These are phyloP conservation scores for Xerocomus amazonicus DNA, from an alignment of 1,284 basidiomycete species.

Conservation along the genomic window DNA sequence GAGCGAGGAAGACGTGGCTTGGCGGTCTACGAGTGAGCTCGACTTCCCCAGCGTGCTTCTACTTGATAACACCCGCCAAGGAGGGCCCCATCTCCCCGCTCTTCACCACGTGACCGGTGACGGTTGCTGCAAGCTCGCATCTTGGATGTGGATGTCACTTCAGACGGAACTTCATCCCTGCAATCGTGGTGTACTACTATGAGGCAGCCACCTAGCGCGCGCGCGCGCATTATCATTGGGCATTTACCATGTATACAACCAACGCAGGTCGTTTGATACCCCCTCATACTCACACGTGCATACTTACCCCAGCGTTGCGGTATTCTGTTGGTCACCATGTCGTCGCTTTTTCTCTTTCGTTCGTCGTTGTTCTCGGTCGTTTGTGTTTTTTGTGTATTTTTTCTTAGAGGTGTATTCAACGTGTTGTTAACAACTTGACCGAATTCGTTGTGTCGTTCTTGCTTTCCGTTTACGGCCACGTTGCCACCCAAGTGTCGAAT, in stretches of 20 bases:
- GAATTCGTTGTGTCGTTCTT: neutral
- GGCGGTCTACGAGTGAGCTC: slow-evolving; percentile 24
- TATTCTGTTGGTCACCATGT: slow-evolving; percentile 8
- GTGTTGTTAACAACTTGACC: neutral
- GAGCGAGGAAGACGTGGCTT: slow-evolving; percentile 29
- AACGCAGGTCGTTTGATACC: slow-evolving; percentile 35
- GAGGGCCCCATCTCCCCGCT: slow-evolving; percentile 21
- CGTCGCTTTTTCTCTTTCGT: slow-evolving; percentile 6
- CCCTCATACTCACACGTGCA: slow-evolving; percentile 14
- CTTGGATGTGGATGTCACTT: too few species aligned
- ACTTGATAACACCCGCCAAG: slow-evolving; percentile 15
- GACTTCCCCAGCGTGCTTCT: slow-evolving; percentile 2
- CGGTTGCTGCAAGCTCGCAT: neutral
- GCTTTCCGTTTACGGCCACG: slow-evolving; percentile 14
- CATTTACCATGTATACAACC: slow-evolving; percentile 7
- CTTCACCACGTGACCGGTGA: slow-evolving; percentile 27
- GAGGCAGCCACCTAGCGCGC: too few species aligned
- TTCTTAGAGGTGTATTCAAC: neutral
- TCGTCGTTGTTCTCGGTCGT: slow-evolving; percentile 5
- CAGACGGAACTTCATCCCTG: neutral
- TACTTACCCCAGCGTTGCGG: slow-evolving; percentile 12
- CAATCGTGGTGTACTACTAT: neutral
- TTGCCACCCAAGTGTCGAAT: neutral
- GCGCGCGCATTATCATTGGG: neutral
- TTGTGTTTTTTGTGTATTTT: neutral